Evolutionary conservation across 2,329 filamentous ascomycete genomes (phyloP).

Genomic region (Mycosphaerella arachidis): DNA sequence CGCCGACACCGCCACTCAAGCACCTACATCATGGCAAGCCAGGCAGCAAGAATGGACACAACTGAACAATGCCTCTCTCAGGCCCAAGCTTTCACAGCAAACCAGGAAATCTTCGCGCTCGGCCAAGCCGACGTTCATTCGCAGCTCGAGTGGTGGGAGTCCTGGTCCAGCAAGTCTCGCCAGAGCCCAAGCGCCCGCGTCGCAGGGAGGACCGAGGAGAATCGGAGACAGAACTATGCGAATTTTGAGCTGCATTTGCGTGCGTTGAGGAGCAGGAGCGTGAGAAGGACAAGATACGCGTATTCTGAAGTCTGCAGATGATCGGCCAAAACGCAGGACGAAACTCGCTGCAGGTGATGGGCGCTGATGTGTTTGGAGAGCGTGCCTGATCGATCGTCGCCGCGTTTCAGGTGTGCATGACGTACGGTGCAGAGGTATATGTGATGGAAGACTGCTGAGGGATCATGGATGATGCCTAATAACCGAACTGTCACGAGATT

Average conservation of each 20-base stretch:
- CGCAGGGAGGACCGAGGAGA: background rate
- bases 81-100: background rate
- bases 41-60: conserved; percentile 4
- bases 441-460: background rate
- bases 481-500: background rate
- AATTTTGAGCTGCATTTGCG: background rate
- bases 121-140: background rate
- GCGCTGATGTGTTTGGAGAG: background rate
- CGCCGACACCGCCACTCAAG: background rate
- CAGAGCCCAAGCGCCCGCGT: background rate
- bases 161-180: background rate
- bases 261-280: background rate
- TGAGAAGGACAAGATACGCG: background rate
- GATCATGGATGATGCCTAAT: background rate
- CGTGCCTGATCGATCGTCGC: background rate
- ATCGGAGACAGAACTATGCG: conserved; percentile 1
- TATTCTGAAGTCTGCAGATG: background rate
- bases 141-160: background rate
- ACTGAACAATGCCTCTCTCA: background rate
- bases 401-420: background rate
- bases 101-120: conserved; percentile 4
- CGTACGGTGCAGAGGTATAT: background rate
- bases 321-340: conserved; percentile 1
- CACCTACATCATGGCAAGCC: conserved; percentile 1
- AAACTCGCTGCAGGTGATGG: background rate